These are phyloP conservation scores for Daldinia eschscholtzii DNA, from an alignment of 2,329 filamentous ascomycete species.

Conservation along the genomic window DNA sequence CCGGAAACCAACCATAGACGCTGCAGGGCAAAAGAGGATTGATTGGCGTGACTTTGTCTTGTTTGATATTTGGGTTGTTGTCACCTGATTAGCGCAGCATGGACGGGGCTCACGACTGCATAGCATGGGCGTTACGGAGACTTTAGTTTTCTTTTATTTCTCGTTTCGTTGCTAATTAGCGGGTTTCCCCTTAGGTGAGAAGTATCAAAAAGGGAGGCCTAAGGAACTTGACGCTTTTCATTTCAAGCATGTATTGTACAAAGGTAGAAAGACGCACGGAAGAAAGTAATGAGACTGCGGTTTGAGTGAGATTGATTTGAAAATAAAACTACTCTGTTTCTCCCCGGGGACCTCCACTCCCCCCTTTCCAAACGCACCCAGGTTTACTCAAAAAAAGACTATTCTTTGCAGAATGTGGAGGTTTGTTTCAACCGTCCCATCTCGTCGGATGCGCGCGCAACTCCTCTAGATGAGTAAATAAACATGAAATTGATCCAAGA, in stretches of 20 bases:
- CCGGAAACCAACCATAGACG: slow-evolving; percentile 2
- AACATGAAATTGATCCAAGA: not conserved
- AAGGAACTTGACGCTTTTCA: slow-evolving; percentile 3
- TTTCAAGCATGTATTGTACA: slow-evolving; percentile 6
- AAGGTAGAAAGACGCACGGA: not conserved
- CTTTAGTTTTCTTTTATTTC: slow-evolving; percentile 14
- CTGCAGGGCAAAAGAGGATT: slow-evolving; percentile 18
- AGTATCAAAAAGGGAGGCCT: not conserved
- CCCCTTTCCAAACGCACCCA: not conserved
- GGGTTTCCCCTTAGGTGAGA: not conserved
- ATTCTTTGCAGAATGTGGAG: slow-evolving; percentile 17
- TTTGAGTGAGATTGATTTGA: slow-evolving; percentile 6
- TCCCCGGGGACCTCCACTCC: not conserved
- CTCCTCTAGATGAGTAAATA: slow-evolving; percentile 10
- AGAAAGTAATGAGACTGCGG: slow-evolving; percentile 3
- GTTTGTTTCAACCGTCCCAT: slow-evolving; percentile 1
- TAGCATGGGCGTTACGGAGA: slow-evolving; percentile 40
- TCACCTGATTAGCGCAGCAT: slow-evolving; percentile 21
- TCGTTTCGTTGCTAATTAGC: slow-evolving; percentile 8
- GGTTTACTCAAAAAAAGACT: not conserved
- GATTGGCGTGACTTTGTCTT: not conserved
- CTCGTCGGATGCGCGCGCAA: not conserved
- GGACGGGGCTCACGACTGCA: slow-evolving; percentile 31
- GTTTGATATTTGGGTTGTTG: slow-evolving; percentile 7
- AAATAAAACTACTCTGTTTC: slow-evolving; percentile 7